These are phyloP conservation scores for Ambrosiella xylebori DNA, from an alignment of 2,329 filamentous ascomycete species.

Conservation along the genomic window DNA sequence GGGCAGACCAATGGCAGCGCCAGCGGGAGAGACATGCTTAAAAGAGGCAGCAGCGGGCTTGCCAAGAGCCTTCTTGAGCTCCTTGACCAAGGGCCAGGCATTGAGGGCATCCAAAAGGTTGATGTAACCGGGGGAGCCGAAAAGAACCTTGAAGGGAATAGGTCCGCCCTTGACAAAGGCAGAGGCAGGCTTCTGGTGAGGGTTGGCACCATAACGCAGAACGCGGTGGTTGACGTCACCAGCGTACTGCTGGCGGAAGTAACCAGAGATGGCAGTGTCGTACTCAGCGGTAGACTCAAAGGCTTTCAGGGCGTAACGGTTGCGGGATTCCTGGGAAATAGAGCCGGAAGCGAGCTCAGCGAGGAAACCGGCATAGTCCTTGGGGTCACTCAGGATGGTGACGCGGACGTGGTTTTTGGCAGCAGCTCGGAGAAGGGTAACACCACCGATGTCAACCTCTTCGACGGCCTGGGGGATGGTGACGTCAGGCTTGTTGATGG, in stretches of 20 bases:
- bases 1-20: conserved; percentile 82
- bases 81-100: conserved; percentile 91
- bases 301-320: conserved; percentile 86
- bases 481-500: conserved; percentile 89
- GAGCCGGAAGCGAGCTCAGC: conserved; percentile 76
- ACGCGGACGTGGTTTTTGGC: conserved; percentile 96
- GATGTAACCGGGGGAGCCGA: conserved; percentile 86
- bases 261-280: conserved; percentile 82
- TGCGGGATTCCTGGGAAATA: conserved; percentile 69
- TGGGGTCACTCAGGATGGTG: conserved; percentile 86
- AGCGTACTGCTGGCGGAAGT: conserved; percentile 93
- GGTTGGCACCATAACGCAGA: conserved; percentile 90
- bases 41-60: conserved; percentile 89
- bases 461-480: conserved; percentile 93
- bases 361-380: conserved; percentile 87
- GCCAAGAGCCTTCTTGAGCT: conserved; percentile 75
- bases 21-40: conserved; percentile 96
- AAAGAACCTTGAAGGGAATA: conserved; percentile 87
- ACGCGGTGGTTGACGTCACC: conserved; percentile 68
- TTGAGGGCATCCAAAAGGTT: conserved; percentile 94
- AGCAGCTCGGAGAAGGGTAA: conserved; percentile 86
- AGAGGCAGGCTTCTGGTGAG: conserved; percentile 91
- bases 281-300: conserved; percentile 98
- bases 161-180: conserved; percentile 57
- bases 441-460: conserved; percentile 96